Evolutionary conservation across 768 basidiomycete genomes (phyloP).

Genomic region (Lactarius akahatsu): DNA sequence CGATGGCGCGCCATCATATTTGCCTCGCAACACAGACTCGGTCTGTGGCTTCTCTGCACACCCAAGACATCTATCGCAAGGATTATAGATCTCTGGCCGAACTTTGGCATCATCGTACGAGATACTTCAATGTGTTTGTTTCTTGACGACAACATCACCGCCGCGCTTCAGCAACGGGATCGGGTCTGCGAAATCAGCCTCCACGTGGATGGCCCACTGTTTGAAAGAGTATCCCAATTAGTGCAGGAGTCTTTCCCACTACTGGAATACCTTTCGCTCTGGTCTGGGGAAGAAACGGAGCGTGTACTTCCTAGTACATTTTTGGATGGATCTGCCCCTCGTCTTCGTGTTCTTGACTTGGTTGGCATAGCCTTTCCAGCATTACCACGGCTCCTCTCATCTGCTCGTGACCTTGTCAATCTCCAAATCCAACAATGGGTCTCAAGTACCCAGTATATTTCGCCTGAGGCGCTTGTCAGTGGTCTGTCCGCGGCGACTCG

Average conservation of each 20-base stretch:
- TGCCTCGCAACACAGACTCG: conserved; percentile 4
- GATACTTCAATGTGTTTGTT: not conserved
- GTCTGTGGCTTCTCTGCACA: conserved; percentile 15
- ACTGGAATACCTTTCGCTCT: not conserved
- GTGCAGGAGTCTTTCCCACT: conserved; percentile 1
- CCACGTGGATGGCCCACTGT: not conserved
- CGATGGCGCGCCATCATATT: conserved; percentile 6
- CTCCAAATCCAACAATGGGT: not conserved
- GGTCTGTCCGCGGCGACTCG: not conserved
- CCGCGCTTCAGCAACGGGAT: conserved; percentile 5
- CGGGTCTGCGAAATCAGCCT: conserved; percentile 6
- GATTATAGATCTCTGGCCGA: conserved; percentile 6
- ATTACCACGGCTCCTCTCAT: not conserved
- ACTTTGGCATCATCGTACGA: not conserved
- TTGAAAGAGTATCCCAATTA: not conserved
- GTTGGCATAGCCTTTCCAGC: not conserved
- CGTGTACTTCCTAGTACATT: not conserved
- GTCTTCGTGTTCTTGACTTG: not conserved
- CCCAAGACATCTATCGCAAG: not conserved
- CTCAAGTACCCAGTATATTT: not conserved
- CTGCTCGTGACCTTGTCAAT: not conserved
- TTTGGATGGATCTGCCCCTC: not conserved
- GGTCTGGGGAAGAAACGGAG: too few species aligned
- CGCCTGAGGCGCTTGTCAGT: conserved; percentile 1
- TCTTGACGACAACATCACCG: not conserved